Percentiles rank a stretch among this genome's conserved stretches.
These are phyloP conservation scores for Exserohilum rostratum DNA, from an alignment of 2,329 filamentous ascomycete species.

Conservation along the genomic window DNA sequence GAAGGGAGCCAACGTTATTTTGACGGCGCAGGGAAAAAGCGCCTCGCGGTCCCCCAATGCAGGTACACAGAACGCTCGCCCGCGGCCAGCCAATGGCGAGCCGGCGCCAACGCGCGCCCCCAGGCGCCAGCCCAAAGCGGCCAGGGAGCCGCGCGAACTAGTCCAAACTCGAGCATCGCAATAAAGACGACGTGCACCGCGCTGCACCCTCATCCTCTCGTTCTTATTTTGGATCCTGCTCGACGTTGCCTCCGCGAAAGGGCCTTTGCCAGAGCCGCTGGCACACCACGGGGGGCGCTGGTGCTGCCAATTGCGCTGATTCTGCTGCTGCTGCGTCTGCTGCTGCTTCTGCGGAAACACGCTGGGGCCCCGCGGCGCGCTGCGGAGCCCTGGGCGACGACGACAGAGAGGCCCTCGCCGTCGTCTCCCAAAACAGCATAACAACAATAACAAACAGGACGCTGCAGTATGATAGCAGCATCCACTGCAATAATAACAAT, in stretches of 20 bases:
- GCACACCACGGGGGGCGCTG: no score
- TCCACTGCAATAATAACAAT: neutral
- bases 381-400: no score
- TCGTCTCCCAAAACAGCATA: no score
- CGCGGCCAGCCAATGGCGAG: conserved; percentile 10
- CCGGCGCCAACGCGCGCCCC: conserved; percentile 2
- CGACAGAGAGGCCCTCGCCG: no score
- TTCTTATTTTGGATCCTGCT: conserved; percentile 10
- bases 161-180: conserved; percentile 17
- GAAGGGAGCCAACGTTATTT: conserved; percentile 21
- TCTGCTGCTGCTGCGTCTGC: no score
- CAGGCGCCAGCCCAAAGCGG: conserved; percentile 6
- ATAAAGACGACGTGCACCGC: conserved; percentile 10
- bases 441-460: neutral
- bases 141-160: conserved; percentile 18
- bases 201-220: conserved; percentile 15
- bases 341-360: no score
- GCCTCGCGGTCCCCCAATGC: conserved; percentile 23
- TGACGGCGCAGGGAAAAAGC: conserved; percentile 26
- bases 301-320: no score
- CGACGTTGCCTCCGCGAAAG: neutral
- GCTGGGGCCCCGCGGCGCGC: no score
- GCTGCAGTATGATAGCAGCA: neutral
- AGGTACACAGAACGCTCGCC: conserved; percentile 15
- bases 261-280: no score